Percentiles rank a stretch among this genome's conserved stretches.
Conservation (phyloP, 208 protist species). For the Jaenimonas drosophilae region DNA sequence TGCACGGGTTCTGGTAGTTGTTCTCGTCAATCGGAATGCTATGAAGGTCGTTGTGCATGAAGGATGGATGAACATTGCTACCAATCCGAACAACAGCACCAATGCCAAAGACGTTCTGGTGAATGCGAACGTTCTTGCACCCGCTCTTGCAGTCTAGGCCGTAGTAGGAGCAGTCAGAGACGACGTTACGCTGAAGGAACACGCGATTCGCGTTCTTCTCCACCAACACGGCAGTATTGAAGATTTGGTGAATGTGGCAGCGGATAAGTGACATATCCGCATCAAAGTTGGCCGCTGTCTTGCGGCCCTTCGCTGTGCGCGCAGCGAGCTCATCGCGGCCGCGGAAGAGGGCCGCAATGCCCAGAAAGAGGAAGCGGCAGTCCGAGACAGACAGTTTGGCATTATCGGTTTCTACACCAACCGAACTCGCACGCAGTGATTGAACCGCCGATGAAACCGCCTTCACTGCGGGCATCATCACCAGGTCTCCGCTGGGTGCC, state of each 20-base stretch:
- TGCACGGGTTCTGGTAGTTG: conserved; percentile 38
- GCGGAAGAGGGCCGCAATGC: conserved; percentile 22
- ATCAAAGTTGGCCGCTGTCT: conserved; percentile 1
- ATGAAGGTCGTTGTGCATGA: conserved; percentile 61
- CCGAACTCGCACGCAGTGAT: conserved; percentile 9
- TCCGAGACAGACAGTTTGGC: conserved; percentile 17
- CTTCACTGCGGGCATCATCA: conserved; percentile 7
- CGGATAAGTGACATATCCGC: conserved; percentile 8
- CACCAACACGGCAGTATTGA: conserved; percentile 44
- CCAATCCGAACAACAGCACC: conserved; percentile 49
- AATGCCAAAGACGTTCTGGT: conserved; percentile 46
- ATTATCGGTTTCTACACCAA: conserved; percentile 49
- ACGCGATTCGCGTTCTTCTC: conserved; percentile 40
- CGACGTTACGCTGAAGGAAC: conserved; percentile 27
- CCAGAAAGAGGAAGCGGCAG: conserved; percentile 23
- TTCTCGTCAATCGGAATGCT: conserved; percentile 51
- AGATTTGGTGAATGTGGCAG: conserved; percentile 47
- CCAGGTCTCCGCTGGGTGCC: neutral
- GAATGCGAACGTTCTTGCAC: conserved; percentile 23
- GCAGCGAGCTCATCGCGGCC: conserved; percentile 6
- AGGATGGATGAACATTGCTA: conserved; percentile 24
- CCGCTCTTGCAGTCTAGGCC: conserved; percentile 54
- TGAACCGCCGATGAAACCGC: conserved; percentile 7
- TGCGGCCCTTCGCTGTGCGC: conserved; percentile 2
- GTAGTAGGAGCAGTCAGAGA: conserved; percentile 72